Conservation (phyloP, 805 yeast genomes). For the Priceomyces castillae region DNA sequence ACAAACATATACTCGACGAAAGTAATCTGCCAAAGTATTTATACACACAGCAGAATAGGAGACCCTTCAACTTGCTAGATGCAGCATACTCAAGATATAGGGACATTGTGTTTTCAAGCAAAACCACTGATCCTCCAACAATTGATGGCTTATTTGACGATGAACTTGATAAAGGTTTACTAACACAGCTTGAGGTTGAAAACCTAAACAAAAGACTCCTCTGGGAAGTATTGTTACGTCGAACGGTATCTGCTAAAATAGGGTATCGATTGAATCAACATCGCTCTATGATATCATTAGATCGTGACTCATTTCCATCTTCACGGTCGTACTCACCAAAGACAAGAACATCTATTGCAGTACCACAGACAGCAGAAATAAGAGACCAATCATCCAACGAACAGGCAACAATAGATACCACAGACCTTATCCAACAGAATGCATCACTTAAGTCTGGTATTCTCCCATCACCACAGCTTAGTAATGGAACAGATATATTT, state of each 20-base stretch:
- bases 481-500: conserved; percentile 28
- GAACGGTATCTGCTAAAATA: conserved; percentile 42
- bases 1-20: conserved; percentile 14
- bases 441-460: conserved; percentile 30
- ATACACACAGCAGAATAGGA: neutral
- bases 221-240: conserved; percentile 37
- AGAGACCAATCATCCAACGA: conserved; percentile 13
- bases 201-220: conserved; percentile 29
- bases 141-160: conserved; percentile 30
- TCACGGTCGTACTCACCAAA: conserved; percentile 1
- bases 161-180: conserved; percentile 20
- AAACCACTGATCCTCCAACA: conserved; percentile 20
- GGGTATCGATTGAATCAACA: conserved; percentile 29
- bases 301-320: neutral
- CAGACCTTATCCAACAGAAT: conserved; percentile 29
- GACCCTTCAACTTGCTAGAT: conserved; percentile 12
- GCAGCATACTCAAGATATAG: conserved; percentile 29
- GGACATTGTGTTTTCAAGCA: conserved; percentile 21
- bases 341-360: conserved; percentile 3
- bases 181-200: conserved; percentile 24
- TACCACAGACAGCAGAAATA: conserved; percentile 19
- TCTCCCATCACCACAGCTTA: conserved; percentile 41
- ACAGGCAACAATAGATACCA: conserved; percentile 25
- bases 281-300: conserved; percentile 6
- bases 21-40: conserved; percentile 4